Conservation (phyloP, 495 filamentous ascomycete genomes). For the Penicillium bialowiezense region DNA sequence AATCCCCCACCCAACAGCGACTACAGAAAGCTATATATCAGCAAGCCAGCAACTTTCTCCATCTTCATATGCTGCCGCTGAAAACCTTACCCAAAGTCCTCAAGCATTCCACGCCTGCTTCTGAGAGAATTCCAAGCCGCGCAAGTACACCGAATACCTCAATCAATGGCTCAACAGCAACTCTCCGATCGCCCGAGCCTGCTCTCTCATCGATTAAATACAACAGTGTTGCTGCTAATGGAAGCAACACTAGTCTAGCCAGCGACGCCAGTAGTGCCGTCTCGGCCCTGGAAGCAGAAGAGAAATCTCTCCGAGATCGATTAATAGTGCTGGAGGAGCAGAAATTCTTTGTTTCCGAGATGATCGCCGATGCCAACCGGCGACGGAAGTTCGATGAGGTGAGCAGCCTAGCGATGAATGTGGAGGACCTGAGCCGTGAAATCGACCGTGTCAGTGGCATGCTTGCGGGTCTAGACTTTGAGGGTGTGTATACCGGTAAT, state of each 20-base stretch:
- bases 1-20: slow-evolving; percentile 67
- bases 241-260: slow-evolving; percentile 55
- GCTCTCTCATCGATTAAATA: slow-evolving; percentile 60
- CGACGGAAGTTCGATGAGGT: slow-evolving; percentile 89
- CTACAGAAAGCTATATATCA: slow-evolving; percentile 85
- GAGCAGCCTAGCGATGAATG: slow-evolving; percentile 69
- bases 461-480: slow-evolving; percentile 49
- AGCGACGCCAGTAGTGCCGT: slow-evolving; percentile 62
- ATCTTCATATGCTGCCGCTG: slow-evolving; percentile 88
- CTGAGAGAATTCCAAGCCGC: slow-evolving; percentile 22
- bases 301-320: slow-evolving; percentile 79
- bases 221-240: slow-evolving; percentile 48
- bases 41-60: slow-evolving; percentile 79
- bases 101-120: slow-evolving; percentile 60
- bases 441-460: slow-evolving; percentile 65
- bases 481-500: slow-evolving; percentile 45
- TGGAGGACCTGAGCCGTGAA: slow-evolving; percentile 81
- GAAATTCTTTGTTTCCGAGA: slow-evolving; percentile 83
- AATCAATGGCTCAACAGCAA: slow-evolving; percentile 24
- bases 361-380: slow-evolving; percentile 80
- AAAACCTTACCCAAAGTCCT: slow-evolving; percentile 82
- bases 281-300: slow-evolving; percentile 75
- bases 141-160: slow-evolving; percentile 36
- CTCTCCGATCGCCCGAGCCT: slow-evolving; percentile 41
- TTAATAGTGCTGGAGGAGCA: slow-evolving; percentile 94